Evolutionary conservation across 345 rosid genomes (phyloP), one percentile per base, ranked within the genome.

Genomic region (Lenwebbia sp.): DNA sequence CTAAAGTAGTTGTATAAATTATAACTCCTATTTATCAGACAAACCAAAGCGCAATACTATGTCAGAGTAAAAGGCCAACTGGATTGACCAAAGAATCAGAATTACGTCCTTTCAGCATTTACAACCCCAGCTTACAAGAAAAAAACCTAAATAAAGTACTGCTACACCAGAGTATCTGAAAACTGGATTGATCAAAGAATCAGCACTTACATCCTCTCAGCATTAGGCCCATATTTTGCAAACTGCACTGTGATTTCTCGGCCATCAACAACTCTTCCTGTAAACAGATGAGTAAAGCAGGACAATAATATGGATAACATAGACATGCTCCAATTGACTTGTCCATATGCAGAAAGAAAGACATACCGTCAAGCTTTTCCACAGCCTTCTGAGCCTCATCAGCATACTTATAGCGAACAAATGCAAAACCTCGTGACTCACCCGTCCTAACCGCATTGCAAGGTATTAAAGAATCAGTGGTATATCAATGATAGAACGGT

Each of bases 171-270:
- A 70, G 25, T 10, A 9, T 37, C 14, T 19, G 47, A 33, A 33
- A 70, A 70, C 26, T 37, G 23, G 23, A 37, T 70, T 37, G 81
- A 37, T 44, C 81, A 70, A 37, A 84, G 86, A 84, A 44, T 22
- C 23, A 7, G 51, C 28, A 86, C 98, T 91, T 90, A 97, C 99
- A 96, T 97, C 87, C 91, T 94, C 91, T 96, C 99, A 56, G 99
- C 98, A 93, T 95, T 94, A 21, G 99, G 99, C 23, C 99, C 99
- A 85, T 97, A 96, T 60, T 97, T 97, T 0, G 99, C 98, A 91
- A 97, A 95, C 55, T 97, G 99, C 86, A 97, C 99, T n/a, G 96
- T 96, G 65, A 97, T 97, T 87, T 97, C 99, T 56, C 99, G 92
- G 56, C 99, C 99, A 91, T 96, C 99, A 74, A 97, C 99, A 81